Percentiles rank a stretch among this genome's conserved stretches.
Evolutionary conservation across 1,284 basidiomycete species (phyloP).

Genomic region (Schizopora paradoxa): DNA sequence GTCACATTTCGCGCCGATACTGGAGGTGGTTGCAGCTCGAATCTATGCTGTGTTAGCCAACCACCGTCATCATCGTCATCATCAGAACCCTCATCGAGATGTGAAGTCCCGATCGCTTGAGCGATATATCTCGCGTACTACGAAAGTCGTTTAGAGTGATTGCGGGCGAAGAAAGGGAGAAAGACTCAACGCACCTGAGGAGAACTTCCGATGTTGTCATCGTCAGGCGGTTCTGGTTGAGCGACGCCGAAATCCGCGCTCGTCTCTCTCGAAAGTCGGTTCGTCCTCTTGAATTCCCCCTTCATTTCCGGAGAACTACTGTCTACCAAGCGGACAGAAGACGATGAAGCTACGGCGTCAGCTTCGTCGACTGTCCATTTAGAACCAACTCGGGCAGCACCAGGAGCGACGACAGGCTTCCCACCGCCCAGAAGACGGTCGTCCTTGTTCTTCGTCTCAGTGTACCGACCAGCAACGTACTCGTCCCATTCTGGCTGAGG

Average conservation of each 20-base stretch:
- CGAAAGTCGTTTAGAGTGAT: conserved; percentile 1
- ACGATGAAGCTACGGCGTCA: conserved; percentile 33
- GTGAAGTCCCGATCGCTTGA: conserved; percentile 61
- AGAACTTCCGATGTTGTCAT: conserved; percentile 39
- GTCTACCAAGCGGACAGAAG: conserved; percentile 18
- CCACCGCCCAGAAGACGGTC: conserved; percentile 80
- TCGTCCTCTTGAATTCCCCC: conserved; percentile 55
- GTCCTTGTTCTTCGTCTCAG: conserved; percentile 82
- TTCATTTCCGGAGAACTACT: conserved; percentile 30
- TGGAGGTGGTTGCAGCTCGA: conserved; percentile 54
- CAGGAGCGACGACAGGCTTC: conserved; percentile 55
- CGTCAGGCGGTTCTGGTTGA: conserved; percentile 41
- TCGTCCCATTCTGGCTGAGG: conserved; percentile 83
- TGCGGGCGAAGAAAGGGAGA: neutral
- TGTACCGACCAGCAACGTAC: conserved; percentile 78
- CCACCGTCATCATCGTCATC: conserved; percentile 67
- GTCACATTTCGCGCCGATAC: conserved; percentile 44
- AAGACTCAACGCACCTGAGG: conserved; percentile 43
- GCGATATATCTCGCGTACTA: conserved; percentile 74
- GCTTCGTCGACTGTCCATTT: conserved; percentile 73
- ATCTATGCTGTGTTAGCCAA: conserved; percentile 72
- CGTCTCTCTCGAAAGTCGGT: conserved; percentile 40
- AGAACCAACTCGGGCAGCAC: conserved; percentile 31
- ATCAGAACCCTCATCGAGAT: conserved; percentile 43
- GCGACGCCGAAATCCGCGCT: conserved; percentile 67